Conservation (phyloP, 768 basidiomycete genomes). For the Macrolepiota fuliginosa region DNA sequence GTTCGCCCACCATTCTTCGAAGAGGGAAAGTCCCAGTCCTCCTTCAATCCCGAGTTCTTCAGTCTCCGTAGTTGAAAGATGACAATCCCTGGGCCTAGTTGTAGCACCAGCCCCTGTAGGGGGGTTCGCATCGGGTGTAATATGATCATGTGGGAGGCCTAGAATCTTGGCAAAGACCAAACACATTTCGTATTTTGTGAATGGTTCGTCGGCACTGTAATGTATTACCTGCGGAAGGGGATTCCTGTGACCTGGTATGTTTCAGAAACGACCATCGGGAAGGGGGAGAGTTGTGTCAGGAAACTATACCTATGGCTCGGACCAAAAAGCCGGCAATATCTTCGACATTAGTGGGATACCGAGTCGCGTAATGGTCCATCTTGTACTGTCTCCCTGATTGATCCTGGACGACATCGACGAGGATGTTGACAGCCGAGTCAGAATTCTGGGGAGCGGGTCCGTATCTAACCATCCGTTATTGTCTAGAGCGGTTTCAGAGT, state of each 20-base stretch:
- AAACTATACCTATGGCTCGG: slow-evolving; percentile 57
- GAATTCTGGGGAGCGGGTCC: slow-evolving; percentile 82
- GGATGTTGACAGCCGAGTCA: slow-evolving; percentile 86
- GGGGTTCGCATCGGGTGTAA: slow-evolving; percentile 67
- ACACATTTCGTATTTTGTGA: slow-evolving; percentile 94
- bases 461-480: slow-evolving; percentile 51
- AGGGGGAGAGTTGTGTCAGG: background rate
- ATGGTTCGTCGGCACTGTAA: slow-evolving; percentile 77
- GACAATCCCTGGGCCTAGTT: slow-evolving; percentile 76
- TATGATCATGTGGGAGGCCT: slow-evolving; percentile 67
- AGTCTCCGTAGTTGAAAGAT: slow-evolving; percentile 75
- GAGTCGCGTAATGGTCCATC: slow-evolving; percentile 94
- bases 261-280: background rate
- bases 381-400: slow-evolving; percentile 86
- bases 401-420: slow-evolving; percentile 84
- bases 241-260: slow-evolving; percentile 29
- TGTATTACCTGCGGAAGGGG: slow-evolving; percentile 75
- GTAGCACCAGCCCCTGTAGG: slow-evolving; percentile 67
- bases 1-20: slow-evolving; percentile 83
- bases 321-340: slow-evolving; percentile 87
- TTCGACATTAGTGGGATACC: slow-evolving; percentile 88
- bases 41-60: slow-evolving; percentile 59
- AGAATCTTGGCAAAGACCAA: slow-evolving; percentile 73
- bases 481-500: background rate
- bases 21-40: slow-evolving; percentile 60